Evolutionary conservation across 257 asterid species (phyloP).

Genomic region (Vinca minor): DNA sequence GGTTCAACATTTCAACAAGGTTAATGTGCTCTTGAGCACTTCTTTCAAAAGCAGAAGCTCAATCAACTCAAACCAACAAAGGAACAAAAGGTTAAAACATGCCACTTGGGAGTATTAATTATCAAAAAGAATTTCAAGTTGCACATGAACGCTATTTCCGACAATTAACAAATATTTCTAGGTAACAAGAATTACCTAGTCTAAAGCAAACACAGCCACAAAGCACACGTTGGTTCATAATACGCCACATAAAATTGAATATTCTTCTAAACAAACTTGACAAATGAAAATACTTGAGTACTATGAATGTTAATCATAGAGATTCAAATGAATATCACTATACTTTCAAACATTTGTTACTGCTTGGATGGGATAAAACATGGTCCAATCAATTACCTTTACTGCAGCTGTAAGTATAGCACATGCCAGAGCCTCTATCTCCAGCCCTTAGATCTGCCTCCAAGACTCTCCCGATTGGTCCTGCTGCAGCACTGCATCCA

Average conservation of each 20-base stretch:
- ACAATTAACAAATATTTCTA: neutral
- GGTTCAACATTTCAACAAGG: neutral
- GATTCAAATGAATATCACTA: neutral
- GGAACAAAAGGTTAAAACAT: neutral
- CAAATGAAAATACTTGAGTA: neutral
- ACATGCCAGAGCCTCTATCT: slow-evolving; percentile 96
- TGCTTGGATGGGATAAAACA: slow-evolving; percentile 5
- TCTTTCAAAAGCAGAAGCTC: neutral
- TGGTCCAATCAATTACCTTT: slow-evolving; percentile 51
- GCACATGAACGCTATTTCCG: neutral
- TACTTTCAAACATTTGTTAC: neutral
- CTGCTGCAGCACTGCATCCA: slow-evolving; percentile 99
- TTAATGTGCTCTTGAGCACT: neutral
- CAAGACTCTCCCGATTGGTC: slow-evolving; percentile 90
- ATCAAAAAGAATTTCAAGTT: neutral
- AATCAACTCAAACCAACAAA: neutral
- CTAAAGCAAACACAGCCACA: neutral
- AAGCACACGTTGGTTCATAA: neutral
- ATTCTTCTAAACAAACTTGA: neutral
- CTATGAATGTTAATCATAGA: neutral
- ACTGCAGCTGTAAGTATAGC: slow-evolving; percentile 97
- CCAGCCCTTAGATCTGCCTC: slow-evolving; percentile 99
- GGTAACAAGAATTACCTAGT: neutral
- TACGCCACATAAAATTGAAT: neutral
- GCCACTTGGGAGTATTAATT: neutral